Evolutionary conservation across 169 alveolate genomes (phyloP), one percentile per base, ranked within the genome.

Genomic region (Amoebophrya sp.): DNA sequence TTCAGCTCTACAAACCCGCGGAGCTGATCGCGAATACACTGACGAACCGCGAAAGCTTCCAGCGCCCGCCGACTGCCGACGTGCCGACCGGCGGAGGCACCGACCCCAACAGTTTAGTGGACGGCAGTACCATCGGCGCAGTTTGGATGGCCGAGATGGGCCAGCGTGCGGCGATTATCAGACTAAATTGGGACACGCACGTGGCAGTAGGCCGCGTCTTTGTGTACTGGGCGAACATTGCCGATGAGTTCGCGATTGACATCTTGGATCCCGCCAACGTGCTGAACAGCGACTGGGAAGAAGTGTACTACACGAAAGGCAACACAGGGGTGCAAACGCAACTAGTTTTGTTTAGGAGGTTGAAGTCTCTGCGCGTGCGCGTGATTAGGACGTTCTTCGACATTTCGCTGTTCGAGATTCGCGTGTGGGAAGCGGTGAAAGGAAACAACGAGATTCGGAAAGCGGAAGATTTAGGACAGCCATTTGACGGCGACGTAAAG

Each of bases 351-450:
- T 65, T 26, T 36, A 29, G 83, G 33, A 29, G n/a, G 83, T 29
- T 65, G 83, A 12, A 29, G 38, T 26, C 39, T 18, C 33, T 65
- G 38, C 83, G 83, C 36, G 33, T 65, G 38, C 2, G 26, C 33
- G 83, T 65, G 83, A 10, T 65, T 1, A 65, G n/a, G 33, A 65
- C 33, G 38, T 65, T 65, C 26, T 12, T 26, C 83, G 33, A 65
- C 36, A 65, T 65, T 36, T 10, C 33, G 83, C 83, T 65, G 83
- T 65, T 6, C 26, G 83, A 65, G 83, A 65, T 65, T 36, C 83
- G 83, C 33, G 83, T 65, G 83, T 65, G 83, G 83, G 83, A 65
- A 36, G 83, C 83, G 33, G 83, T 65, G 83, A 47, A 47, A 18
- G 65, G 65, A 6, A 47, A 47, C 65, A 47, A 47, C 65, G 65